Conservation (phyloP, 2,329 filamentous ascomycete genomes). For the Exophiala viscosa region DNA sequence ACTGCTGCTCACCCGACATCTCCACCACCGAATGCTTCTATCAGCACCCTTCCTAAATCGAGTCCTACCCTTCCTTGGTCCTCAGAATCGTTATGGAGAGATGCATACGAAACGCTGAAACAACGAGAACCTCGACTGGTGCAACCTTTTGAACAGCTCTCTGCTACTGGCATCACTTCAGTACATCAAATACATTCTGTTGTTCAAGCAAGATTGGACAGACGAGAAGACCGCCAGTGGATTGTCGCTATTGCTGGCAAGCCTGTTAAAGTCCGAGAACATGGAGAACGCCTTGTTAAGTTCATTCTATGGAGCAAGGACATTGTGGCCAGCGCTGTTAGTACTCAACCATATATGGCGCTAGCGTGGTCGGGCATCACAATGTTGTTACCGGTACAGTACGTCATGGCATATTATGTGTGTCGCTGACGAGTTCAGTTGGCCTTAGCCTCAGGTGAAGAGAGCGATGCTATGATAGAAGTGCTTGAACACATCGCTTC, state of each 20-base stretch:
- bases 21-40: too few relatives aligned
- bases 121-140: too few relatives aligned
- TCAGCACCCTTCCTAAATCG: too few relatives aligned
- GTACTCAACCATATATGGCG: constrained; percentile 27
- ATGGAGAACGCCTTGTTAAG: constrained; percentile 27
- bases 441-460: constrained; percentile 15
- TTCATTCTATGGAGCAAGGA: constrained; percentile 28
- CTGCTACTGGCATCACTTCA: too few relatives aligned
- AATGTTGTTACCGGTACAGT: constrained; percentile 27
- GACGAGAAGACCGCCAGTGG: constrained; percentile 1
- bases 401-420: too few relatives aligned
- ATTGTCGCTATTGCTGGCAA: constrained; percentile 5
- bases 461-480: constrained; percentile 26
- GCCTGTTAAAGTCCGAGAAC: constrained; percentile 24
- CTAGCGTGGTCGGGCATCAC: constrained; percentile 31
- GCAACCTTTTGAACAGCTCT: too few relatives aligned
- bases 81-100: too few relatives aligned
- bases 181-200: too few relatives aligned
- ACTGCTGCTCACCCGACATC: too few relatives aligned
- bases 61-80: too few relatives aligned
- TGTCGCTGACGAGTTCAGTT: too few relatives aligned
- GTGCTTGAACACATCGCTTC: constrained; percentile 25
- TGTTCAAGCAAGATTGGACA: neutral
- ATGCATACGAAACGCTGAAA: too few relatives aligned
- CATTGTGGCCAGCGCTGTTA: constrained; percentile 26